These are phyloP conservation scores for Trametes elegans DNA, from an alignment of 768 basidiomycete species.

Conservation along the genomic window DNA sequence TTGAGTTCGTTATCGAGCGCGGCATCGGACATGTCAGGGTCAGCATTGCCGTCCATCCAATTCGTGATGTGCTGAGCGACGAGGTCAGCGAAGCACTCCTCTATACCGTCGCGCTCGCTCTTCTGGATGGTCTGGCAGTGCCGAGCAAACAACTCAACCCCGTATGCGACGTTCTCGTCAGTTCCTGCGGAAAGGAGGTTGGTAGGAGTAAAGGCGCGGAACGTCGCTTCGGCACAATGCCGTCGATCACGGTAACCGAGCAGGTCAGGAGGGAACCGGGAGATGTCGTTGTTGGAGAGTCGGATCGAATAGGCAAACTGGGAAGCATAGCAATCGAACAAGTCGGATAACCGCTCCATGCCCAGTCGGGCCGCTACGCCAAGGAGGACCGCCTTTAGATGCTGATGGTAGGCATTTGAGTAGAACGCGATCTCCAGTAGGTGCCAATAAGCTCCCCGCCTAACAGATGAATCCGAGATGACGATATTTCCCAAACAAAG, in stretches of 20 bases:
- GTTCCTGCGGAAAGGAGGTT: slow-evolving; percentile 50
- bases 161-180: slow-evolving; percentile 32
- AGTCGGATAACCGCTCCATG: slow-evolving; percentile 50
- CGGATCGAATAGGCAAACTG: slow-evolving; percentile 73
- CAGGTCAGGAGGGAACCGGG: slow-evolving; percentile 61
- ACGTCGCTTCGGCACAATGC: slow-evolving; percentile 65
- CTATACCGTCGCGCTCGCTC: slow-evolving; percentile 47
- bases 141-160: slow-evolving; percentile 48
- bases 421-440: slow-evolving; percentile 67
- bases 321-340: slow-evolving; percentile 78
- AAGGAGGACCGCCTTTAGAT: slow-evolving; percentile 50
- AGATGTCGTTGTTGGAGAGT: slow-evolving; percentile 46
- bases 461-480: slow-evolving; percentile 70
- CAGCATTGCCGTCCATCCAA: slow-evolving; percentile 37
- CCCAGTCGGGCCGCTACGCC: slow-evolving; percentile 70
- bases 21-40: slow-evolving; percentile 20
- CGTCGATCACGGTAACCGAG: slow-evolving; percentile 73
- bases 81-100: slow-evolving; percentile 66
- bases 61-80: slow-evolving; percentile 59
- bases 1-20: slow-evolving; percentile 38
- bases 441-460: slow-evolving; percentile 87
- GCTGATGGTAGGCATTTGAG: slow-evolving; percentile 37
- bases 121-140: slow-evolving; percentile 65
- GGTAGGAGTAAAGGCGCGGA: slow-evolving; percentile 64
- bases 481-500: slow-evolving; percentile 74